Conservation (phyloP, 805 yeast species). For the Wickerhamomyces queroliae region DNA sequence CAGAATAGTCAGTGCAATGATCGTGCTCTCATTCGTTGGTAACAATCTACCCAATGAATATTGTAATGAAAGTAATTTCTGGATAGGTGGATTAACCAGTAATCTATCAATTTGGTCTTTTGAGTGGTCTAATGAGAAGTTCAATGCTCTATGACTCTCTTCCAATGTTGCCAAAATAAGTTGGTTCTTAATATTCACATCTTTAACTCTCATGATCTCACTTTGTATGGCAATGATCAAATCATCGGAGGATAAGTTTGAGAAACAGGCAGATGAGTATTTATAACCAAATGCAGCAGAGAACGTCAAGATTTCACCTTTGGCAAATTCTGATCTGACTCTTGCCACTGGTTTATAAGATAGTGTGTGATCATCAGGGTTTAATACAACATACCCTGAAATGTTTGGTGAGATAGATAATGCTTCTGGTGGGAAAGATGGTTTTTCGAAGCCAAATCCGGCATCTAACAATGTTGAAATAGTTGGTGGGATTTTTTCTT, state of each 20-base stretch:
- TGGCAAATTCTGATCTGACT: neutral
- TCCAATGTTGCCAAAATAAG: conserved; percentile 40
- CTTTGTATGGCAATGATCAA: conserved; percentile 49
- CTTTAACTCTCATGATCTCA: conserved; percentile 30
- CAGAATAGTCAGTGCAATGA: conserved; percentile 45
- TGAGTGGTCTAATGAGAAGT: conserved; percentile 62
- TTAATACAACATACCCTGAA: conserved; percentile 33
- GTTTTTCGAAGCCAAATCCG: conserved; percentile 44
- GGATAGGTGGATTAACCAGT: conserved; percentile 72
- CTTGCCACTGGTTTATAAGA: conserved; percentile 1
- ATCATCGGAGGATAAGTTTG: conserved; percentile 65
- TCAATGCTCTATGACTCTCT: conserved; percentile 73
- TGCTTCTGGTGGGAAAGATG: conserved; percentile 26
- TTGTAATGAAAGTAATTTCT: conserved; percentile 65
- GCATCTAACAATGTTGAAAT: conserved; percentile 43
- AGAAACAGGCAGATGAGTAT: conserved; percentile 68
- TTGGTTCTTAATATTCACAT: conserved; percentile 23
- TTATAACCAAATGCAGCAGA: conserved; percentile 59
- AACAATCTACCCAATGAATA: conserved; percentile 50
- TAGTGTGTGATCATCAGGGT: conserved; percentile 17
- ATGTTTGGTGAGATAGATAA: conserved; percentile 46
- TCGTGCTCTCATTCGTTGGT: conserved; percentile 12
- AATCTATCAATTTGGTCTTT: conserved; percentile 74
- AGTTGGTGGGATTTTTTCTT: conserved; percentile 22
- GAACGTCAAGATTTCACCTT: conserved; percentile 22